These are phyloP conservation scores for Lizanozyma gosingica DNA, from an alignment of 1,139 yeast species.

Conservation along the genomic window DNA sequence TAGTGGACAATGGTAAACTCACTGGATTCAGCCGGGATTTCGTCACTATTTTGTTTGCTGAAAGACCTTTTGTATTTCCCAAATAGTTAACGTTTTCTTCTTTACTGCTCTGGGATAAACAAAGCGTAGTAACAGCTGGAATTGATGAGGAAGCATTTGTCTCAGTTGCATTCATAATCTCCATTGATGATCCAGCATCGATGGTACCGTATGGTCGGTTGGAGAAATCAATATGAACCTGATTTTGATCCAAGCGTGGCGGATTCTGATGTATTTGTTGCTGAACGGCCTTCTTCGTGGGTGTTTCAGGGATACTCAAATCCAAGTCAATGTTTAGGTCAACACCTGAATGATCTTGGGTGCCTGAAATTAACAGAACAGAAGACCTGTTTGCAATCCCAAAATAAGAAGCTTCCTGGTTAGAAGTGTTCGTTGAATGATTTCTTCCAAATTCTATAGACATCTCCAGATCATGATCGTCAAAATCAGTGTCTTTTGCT, in stretches of 20 bases:
- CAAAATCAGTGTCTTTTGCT: not conserved
- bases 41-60: not conserved
- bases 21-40: not conserved
- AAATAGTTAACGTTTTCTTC: not conserved
- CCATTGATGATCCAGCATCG: not conserved
- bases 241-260: not conserved
- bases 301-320: not conserved
- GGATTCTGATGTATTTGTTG: not conserved
- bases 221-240: not conserved
- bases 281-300: not conserved
- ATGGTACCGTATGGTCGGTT: no score
- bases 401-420: slow-evolving; percentile 7
- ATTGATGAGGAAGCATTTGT: not conserved
- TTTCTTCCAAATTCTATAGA: slow-evolving; percentile 39
- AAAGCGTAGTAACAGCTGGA: not conserved
- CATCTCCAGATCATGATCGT: slow-evolving; percentile 13
- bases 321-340: slow-evolving; percentile 2
- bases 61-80: not conserved
- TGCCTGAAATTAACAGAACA: not conserved
- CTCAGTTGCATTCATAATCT: no score
- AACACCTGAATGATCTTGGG: slow-evolving; percentile 3
- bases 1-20: not conserved
- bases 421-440: slow-evolving; percentile 12
- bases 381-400: not conserved
- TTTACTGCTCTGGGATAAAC: not conserved